Evolutionary conservation across 176 grass and related monocot species (phyloP), one percentile per base, ranked within the genome.

Genomic region (Saccharum spontaneum): DNA sequence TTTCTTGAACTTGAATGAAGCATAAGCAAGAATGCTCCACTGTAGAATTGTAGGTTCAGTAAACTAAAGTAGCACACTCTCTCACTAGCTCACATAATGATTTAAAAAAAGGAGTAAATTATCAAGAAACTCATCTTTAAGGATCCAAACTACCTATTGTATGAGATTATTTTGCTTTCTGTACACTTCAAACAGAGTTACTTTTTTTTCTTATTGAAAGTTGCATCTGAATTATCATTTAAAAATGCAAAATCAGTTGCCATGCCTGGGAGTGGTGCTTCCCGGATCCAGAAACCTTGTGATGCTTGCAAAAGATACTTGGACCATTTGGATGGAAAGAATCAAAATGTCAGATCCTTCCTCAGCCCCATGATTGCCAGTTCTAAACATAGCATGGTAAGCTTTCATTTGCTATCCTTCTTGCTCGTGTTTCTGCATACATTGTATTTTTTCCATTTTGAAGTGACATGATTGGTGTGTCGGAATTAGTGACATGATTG

Each of bases 341-440:
- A 23, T 61, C 31, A 73, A 36, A 84, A 79, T 59, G 60, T 67
- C 33, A 91, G 23, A 28, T 63, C 46, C 7, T 91, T 87, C 59
- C 20, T 38, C 18, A 91, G 67, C 20, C 23, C 4, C 16, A 81
- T 91, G 80, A 83, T 34, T 2, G 45, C 61, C 3, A 79, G 48
- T 69, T 84, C 1, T 66, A 91, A 49, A 73, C 30, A 68, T 61
- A 76, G 69, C 67, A 83, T 80, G 74, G 85, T 91, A 43, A 79
- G 20, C 57, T 34, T 28, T 77, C 61, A 39, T 76, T 76, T 15
- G 24, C 10, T 67, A 34, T n/a, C n/a, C n/a, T 43, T 8, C 41
- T 26, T 50, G 10, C n/a, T 38, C 46, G 0, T 49, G 28, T 69
- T 18, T 11, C 4, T 16, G 22, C 6, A 26, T 52, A 67, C 17